Conservation (phyloP, 257 asterid genomes). For the Asclepias syriaca region DNA sequence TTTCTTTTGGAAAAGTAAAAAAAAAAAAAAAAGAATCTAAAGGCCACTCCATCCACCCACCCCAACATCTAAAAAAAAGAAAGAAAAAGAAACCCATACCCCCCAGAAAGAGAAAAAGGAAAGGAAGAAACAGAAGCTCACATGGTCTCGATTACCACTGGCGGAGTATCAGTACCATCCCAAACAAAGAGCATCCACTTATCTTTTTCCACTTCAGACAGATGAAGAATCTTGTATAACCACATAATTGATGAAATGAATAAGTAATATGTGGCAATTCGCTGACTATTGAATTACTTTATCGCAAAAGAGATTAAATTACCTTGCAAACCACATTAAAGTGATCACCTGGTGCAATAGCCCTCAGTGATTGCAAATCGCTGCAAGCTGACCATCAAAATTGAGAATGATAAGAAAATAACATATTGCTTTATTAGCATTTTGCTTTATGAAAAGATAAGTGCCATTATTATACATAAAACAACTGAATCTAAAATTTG, state of each 20-base stretch:
- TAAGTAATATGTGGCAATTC: conserved; percentile 3
- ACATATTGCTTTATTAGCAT: neutral
- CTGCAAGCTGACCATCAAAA: conserved; percentile 38
- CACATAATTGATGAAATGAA: conserved; percentile 10
- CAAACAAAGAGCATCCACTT: conserved; percentile 69
- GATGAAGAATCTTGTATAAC: conserved; percentile 56
- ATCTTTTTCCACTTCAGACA: conserved; percentile 40
- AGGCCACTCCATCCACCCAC: neutral
- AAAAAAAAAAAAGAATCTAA: neutral
- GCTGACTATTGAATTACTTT: neutral
- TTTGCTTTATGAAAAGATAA: neutral
- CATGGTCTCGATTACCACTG: conserved; percentile 49
- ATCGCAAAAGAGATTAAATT: conserved; percentile 8
- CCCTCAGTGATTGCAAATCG: conserved; percentile 37
- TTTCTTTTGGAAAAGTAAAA: neutral
- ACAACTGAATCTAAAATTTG: neutral
- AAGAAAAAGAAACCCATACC: neutral
- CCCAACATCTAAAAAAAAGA: neutral
- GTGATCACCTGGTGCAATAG: conserved; percentile 46
- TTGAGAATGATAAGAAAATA: conserved; percentile 2
- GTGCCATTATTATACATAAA: neutral
- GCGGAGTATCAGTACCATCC: conserved; percentile 90
- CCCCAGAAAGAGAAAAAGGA: neutral
- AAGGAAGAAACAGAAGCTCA: conserved; percentile 26
- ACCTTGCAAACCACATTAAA: conserved; percentile 77